These are phyloP conservation scores for Juncus effusus DNA, from an alignment of 176 grass and related monocot species.

Conservation along the genomic window DNA sequence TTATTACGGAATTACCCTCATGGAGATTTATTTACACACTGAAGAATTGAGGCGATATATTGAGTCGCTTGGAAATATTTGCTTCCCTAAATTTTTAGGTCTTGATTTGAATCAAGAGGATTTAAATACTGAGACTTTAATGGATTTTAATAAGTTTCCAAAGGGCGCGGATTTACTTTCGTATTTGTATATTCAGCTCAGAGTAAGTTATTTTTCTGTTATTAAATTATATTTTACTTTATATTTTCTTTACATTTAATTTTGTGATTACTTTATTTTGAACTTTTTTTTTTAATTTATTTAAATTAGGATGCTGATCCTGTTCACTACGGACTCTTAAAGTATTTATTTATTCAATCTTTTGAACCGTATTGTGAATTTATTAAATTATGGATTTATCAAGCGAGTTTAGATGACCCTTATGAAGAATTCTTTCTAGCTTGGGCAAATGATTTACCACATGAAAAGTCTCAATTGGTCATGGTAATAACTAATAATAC, in stretches of 20 bases:
- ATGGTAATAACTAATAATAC: constrained; percentile 45
- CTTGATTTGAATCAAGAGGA: constrained; percentile 66
- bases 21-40: constrained; percentile 90
- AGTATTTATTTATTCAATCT: constrained; percentile 73
- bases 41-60: constrained; percentile 83
- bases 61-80: constrained; percentile 86
- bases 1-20: constrained; percentile 62
- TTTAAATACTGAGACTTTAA: constrained; percentile 62
- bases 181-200: constrained; percentile 92
- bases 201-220: constrained; percentile 67
- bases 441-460: constrained; percentile 32
- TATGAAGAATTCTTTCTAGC: constrained; percentile 76
- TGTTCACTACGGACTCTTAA: constrained; percentile 74
- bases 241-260: constrained; percentile 23
- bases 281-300: constrained; percentile 31
- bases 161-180: constrained; percentile 84
- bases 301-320: constrained; percentile 70
- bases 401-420: constrained; percentile 64
- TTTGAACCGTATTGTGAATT: constrained; percentile 88
- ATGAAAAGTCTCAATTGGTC: constrained; percentile 39
- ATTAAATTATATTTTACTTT: constrained; percentile 21
- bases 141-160: constrained; percentile 81
- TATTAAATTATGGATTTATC: constrained; percentile 97
- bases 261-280: constrained; percentile 33
- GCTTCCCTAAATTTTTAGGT: constrained; percentile 73